Percentiles rank a stretch among this genome's conserved stretches.
Evolutionary conservation across 306 rosid genomes (phyloP).

Genomic region (Quercus berberidifolia): DNA sequence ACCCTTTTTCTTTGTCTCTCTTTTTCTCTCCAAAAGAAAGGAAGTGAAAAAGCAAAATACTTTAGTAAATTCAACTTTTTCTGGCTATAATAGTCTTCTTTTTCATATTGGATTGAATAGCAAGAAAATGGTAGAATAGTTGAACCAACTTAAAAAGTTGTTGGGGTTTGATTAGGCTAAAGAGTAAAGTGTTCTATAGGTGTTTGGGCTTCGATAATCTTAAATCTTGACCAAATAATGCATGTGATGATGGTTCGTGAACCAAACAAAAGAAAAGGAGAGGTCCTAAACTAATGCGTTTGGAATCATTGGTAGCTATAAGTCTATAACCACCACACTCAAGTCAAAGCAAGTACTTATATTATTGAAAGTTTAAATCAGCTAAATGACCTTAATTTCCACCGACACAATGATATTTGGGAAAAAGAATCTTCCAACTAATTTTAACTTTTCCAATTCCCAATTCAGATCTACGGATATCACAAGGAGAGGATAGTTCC

Average conservation of each 20-base stretch:
- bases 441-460: not conserved
- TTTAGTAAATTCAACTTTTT: not conserved
- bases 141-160: not conserved
- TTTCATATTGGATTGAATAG: not conserved
- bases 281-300: not conserved
- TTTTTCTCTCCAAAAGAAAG: not conserved
- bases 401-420: constrained; percentile 13
- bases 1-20: not conserved
- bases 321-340: constrained; percentile 3
- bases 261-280: not conserved
- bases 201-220: not conserved
- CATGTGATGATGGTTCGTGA: not conserved
- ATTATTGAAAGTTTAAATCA: not conserved
- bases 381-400: not conserved
- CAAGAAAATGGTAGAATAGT: not conserved
- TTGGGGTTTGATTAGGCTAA: not conserved
- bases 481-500: not conserved
- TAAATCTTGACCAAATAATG: not conserved
- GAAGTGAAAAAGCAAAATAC: not conserved
- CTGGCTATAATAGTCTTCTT: not conserved
- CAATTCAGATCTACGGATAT: not conserved
- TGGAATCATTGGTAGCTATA: constrained; percentile 9
- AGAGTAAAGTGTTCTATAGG: not conserved
- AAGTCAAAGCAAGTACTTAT: not conserved
- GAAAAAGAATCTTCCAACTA: not conserved